Percentiles rank a stretch among this genome's conserved stretches.
Evolutionary conservation across 1,139 yeast species (phyloP).

Genomic region (Candida sanyaensis): DNA sequence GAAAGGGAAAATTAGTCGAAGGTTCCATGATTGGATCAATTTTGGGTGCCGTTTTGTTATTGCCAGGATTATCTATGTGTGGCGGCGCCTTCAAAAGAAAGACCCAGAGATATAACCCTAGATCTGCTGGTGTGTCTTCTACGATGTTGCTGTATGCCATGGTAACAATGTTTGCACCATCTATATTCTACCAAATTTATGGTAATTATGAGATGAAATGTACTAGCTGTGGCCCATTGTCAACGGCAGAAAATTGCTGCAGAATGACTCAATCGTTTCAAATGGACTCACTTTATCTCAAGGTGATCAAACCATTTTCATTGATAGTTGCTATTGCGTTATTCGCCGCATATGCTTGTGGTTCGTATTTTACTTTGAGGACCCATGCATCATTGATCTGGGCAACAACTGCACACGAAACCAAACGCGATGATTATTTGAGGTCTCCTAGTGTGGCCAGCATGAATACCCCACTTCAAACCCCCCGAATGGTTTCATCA

Average conservation of each 20-base stretch:
- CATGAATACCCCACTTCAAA: slow-evolving; percentile 28
- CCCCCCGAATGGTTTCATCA: slow-evolving; percentile 16
- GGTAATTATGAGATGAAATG: slow-evolving; percentile 86
- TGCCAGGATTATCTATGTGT: slow-evolving; percentile 97
- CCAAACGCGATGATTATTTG: slow-evolving; percentile 22
- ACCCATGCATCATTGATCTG: slow-evolving; percentile 97
- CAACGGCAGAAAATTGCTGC: slow-evolving; percentile 41
- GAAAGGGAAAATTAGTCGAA: slow-evolving; percentile 88
- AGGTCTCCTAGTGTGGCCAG: slow-evolving; percentile 38
- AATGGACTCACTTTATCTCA: slow-evolving; percentile 66
- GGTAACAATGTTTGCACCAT: slow-evolving; percentile 92
- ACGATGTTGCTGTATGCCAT: slow-evolving; percentile 92
- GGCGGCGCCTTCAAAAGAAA: slow-evolving; percentile 91
- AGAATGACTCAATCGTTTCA: slow-evolving; percentile 78
- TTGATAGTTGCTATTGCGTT: slow-evolving; percentile 77
- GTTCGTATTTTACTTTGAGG: slow-evolving; percentile 87
- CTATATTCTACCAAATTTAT: slow-evolving; percentile 84
- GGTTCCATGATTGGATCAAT: slow-evolving; percentile 98
- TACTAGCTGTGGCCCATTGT: slow-evolving; percentile 38
- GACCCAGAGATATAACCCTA: slow-evolving; percentile 93
- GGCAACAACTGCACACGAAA: slow-evolving; percentile 58
- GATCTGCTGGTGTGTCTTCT: slow-evolving; percentile 95
- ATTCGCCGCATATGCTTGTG: slow-evolving; percentile 85
- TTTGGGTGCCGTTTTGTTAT: slow-evolving; percentile 83
- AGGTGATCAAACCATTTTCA: slow-evolving; percentile 78